Evolutionary conservation across 257 asterid genomes (phyloP).

Genomic region (Linderniella brevidens): DNA sequence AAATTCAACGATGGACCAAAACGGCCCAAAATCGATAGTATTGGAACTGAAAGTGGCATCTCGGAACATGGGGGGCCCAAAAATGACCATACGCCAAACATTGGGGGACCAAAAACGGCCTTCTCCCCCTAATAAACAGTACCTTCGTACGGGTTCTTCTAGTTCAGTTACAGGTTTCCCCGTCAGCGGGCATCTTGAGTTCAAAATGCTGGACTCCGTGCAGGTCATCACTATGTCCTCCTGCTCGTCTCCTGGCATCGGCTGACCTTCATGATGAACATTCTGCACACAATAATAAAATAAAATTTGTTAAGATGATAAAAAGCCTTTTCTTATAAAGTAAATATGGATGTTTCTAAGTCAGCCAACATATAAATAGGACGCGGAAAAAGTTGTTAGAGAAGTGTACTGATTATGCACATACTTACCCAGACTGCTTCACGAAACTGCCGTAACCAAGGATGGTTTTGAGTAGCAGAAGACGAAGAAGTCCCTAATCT

Average conservation of each 20-base stretch:
- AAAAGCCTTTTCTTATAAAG: too few relatives aligned
- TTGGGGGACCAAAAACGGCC: too few relatives aligned
- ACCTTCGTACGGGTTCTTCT: constrained; percentile 79
- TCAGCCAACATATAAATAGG: neutral
- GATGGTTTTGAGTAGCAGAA: constrained; percentile 31
- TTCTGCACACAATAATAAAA: constrained; percentile 29
- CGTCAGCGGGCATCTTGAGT: constrained; percentile 56
- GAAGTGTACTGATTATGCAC: too few relatives aligned
- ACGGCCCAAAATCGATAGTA: too few relatives aligned
- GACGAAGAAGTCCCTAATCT: constrained; percentile 26
- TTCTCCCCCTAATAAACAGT: constrained; percentile 6
- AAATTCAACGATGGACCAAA: too few relatives aligned
- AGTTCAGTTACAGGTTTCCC: constrained; percentile 77
- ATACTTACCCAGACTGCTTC: constrained; percentile 77
- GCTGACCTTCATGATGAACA: constrained; percentile 86
- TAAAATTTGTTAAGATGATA: neutral
- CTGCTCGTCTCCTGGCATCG: constrained; percentile 97
- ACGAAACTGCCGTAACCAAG: constrained; percentile 52
- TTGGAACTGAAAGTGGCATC: too few relatives aligned
- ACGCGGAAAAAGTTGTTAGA: neutral
- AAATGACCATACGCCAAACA: too few relatives aligned
- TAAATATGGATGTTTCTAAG: neutral
- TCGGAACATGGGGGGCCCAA: too few relatives aligned
- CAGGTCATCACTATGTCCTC: constrained; percentile 91
- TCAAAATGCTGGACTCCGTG: constrained; percentile 50